Evolutionary conservation across 2,329 filamentous ascomycete genomes (phyloP), one percentile per base, ranked within the genome.

Genomic region (Simplicillium sp.): DNA sequence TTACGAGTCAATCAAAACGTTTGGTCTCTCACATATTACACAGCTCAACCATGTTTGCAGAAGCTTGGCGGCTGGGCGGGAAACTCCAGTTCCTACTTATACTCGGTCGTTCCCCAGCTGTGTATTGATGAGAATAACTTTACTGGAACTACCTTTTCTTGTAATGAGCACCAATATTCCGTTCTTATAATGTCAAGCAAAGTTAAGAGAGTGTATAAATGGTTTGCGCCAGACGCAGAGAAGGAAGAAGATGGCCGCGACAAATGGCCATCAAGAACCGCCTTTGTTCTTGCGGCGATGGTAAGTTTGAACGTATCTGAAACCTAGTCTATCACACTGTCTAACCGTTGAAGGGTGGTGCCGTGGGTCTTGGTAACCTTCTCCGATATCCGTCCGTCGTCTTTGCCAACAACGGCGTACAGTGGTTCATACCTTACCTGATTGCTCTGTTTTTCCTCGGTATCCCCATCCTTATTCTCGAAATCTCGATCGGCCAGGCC

Each of bases 401-500:
- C 1, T 76, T 72, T 61, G 73, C 73, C 51, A 75, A 75, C 48
- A 64, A 71, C 37, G 72, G 72, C 8, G 57, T 74, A 1, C 73
- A 76, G 44, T 76, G 69, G 68, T 76, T 75, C 49, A 68, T 75
- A 14, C 72, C 71, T 0, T 75, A 75, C 43, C 45, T 72, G 11
- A 54, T 75, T 7, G 68, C 71, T 0, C 60, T 75, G 3, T 65
- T 70, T 40, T 51, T 70, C 11, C 59, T 77, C 32, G 72, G 71
- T 11, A 74, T 76, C 14, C 73, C 72, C 0, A 62, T 68, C 0
- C 60, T 76, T 9, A 62, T 72, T 5, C 63, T 76, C 17, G 70
- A 77, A 45, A 71, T 75, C 38, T 82, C 80, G 29, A 84, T 84
- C 29, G 85, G 85, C 37, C 83, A 75, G 43, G 70, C 70, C 1